phyloP scores from a whole-genome alignment of 2,329 filamentous ascomycete genomes.

The Xenosphaeropsis pyriputrescens region DNA sequence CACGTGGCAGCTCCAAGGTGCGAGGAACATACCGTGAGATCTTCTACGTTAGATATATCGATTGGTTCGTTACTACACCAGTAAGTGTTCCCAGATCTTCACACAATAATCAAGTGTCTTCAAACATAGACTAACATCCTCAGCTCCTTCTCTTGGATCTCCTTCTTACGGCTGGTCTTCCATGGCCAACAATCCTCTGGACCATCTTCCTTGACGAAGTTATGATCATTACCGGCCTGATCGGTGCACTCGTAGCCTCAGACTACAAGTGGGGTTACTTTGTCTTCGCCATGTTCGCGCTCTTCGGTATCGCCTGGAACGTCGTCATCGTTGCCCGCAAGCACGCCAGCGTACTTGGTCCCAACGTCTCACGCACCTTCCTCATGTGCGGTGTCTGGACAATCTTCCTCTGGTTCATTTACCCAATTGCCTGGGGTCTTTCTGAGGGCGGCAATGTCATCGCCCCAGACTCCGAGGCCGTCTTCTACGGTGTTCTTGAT shows the following conservation, averaged over 20 bases:
- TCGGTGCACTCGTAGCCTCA: constrained; percentile 46
- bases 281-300: constrained; percentile 34
- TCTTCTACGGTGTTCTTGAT: constrained; percentile 56
- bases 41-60: constrained; percentile 53
- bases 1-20: constrained; percentile 25
- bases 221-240: constrained; percentile 52
- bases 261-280: constrained; percentile 58
- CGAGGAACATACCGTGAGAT: constrained; percentile 41
- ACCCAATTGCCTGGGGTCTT: constrained; percentile 50
- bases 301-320: constrained; percentile 45
- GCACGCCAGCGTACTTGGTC: constrained; percentile 38
- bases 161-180: constrained; percentile 47
- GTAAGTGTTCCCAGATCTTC: constrained; percentile 7
- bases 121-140: background rate
- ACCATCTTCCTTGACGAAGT: constrained; percentile 47
- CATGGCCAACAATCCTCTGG: constrained; percentile 47
- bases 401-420: constrained; percentile 47
- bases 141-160: constrained; percentile 43
- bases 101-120: background rate
- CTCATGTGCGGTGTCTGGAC: constrained; percentile 40
- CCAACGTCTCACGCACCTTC: constrained; percentile 36
- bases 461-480: constrained; percentile 47
- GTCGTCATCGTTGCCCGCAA: constrained; percentile 39
- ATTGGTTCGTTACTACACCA: constrained; percentile 49
- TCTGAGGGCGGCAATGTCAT: constrained; percentile 52